Evolutionary conservation across 495 filamentous ascomycete genomes (phyloP).

Genomic region (Talaromyces ruber): DNA sequence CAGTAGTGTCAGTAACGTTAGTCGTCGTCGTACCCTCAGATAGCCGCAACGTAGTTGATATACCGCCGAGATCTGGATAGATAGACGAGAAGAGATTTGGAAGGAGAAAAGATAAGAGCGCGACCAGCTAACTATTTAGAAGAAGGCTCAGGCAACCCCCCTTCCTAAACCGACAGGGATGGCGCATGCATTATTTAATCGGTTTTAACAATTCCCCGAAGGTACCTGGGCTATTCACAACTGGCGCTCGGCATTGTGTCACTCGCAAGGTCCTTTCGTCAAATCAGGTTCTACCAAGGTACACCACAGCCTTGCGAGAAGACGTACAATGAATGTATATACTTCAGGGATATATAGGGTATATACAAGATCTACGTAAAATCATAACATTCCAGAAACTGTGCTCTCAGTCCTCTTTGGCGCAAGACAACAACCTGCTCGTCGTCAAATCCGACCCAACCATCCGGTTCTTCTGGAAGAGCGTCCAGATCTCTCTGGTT

Average conservation of each 20-base stretch:
- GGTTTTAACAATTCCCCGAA: constrained; percentile 5
- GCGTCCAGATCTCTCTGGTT: neutral
- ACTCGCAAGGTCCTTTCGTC: constrained; percentile 2
- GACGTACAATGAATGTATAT: neutral
- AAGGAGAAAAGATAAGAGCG: neutral
- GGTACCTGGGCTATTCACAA: neutral
- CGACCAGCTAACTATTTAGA: neutral
- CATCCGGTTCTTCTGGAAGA: constrained; percentile 17
- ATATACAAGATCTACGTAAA: constrained; percentile 51
- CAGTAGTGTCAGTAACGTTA: neutral
- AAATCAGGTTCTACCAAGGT: neutral
- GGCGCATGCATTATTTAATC: neutral
- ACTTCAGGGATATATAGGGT: no score
- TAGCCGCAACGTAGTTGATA: neutral
- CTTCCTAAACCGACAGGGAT: neutral
- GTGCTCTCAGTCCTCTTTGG: constrained; percentile 55
- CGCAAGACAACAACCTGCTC: constrained; percentile 83
- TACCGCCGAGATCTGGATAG: neutral
- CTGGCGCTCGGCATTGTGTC: neutral
- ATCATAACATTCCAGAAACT: constrained; percentile 82
- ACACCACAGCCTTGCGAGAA: constrained; percentile 1
- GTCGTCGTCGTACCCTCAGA: neutral
- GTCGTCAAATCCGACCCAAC: constrained; percentile 88
- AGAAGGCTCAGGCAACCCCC: neutral
- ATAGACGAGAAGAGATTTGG: neutral